Evolutionary conservation across 306 rosid species (phyloP).

Genomic region (Corylus heterophylla): DNA sequence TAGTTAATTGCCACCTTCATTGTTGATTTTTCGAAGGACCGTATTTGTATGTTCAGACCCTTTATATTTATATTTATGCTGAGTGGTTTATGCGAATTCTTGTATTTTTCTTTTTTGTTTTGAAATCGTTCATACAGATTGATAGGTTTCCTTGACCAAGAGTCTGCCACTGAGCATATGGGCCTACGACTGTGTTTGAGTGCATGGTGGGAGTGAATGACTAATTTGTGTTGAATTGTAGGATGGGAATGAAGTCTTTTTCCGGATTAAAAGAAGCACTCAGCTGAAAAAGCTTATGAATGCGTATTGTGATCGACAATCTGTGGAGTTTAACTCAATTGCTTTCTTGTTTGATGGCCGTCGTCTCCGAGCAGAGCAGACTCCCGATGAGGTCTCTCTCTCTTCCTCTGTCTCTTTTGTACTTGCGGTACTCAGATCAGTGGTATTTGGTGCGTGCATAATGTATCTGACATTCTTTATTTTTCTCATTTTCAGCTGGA

Average conservation of each 20-base stretch:
- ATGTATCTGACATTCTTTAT: neutral
- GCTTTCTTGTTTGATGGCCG: constrained; percentile 73
- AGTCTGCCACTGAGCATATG: neutral
- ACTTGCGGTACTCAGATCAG: neutral
- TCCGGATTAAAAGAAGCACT: constrained; percentile 66
- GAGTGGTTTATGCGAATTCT: neutral
- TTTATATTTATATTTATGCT: neutral
- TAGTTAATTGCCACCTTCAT: no score
- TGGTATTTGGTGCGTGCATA: neutral
- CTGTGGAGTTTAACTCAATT: constrained; percentile 49
- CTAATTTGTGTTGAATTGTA: constrained; percentile 21
- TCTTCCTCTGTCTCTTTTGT: neutral
- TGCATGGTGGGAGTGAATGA: neutral
- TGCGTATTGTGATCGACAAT: constrained; percentile 73
- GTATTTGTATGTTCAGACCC: neutral
- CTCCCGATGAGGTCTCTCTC: constrained; percentile 66
- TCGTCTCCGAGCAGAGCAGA: constrained; percentile 63
- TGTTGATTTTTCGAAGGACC: neutral
- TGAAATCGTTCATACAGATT: neutral
- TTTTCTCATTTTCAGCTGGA: constrained; percentile 40
- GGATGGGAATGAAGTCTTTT: constrained; percentile 67
- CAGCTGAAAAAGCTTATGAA: constrained; percentile 80
- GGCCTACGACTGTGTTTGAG: neutral
- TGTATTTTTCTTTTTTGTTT: neutral
- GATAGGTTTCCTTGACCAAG: neutral